Percentiles rank a stretch among this genome's conserved stretches.
Conservation (phyloP, 495 filamentous ascomycete genomes). For the Eremomyces bilateralis region DNA sequence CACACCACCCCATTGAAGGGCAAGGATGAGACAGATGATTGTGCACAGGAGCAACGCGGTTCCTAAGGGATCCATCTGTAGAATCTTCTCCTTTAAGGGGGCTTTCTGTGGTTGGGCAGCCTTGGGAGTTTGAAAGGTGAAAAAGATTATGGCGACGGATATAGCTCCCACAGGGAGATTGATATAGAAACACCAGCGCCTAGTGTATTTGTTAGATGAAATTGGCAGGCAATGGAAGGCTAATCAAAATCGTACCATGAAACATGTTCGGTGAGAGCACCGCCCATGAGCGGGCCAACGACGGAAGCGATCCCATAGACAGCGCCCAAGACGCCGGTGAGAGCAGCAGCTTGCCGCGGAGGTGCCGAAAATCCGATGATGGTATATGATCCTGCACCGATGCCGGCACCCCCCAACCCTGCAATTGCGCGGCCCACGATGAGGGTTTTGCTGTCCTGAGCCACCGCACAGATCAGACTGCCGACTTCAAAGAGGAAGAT, state of each 20-base stretch:
- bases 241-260: constrained; percentile 30
- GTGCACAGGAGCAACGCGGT: constrained; percentile 8
- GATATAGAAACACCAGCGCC: constrained; percentile 24
- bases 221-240: neutral
- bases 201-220: neutral
- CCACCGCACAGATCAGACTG: constrained; percentile 11
- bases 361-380: constrained; percentile 15
- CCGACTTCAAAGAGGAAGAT: constrained; percentile 16
- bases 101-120: constrained; percentile 13
- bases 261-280: constrained; percentile 23
- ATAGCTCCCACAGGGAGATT: constrained; percentile 29
- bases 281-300: constrained; percentile 27
- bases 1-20: constrained; percentile 14
- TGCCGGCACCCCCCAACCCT: constrained; percentile 4
- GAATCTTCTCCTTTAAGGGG: constrained; percentile 12
- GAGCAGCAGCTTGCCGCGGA: constrained; percentile 18
- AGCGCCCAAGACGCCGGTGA: constrained; percentile 21
- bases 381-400: constrained; percentile 9
- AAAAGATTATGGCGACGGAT: constrained; percentile 15
- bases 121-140: constrained; percentile 21
- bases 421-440: constrained; percentile 7
- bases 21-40: constrained; percentile 10
- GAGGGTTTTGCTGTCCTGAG: constrained; percentile 4
- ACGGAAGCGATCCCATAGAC: constrained; percentile 22
- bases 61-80: constrained; percentile 13